phyloP scores from a whole-genome alignment of 805 yeast genomes.

The Komagataella phaffii region DNA sequence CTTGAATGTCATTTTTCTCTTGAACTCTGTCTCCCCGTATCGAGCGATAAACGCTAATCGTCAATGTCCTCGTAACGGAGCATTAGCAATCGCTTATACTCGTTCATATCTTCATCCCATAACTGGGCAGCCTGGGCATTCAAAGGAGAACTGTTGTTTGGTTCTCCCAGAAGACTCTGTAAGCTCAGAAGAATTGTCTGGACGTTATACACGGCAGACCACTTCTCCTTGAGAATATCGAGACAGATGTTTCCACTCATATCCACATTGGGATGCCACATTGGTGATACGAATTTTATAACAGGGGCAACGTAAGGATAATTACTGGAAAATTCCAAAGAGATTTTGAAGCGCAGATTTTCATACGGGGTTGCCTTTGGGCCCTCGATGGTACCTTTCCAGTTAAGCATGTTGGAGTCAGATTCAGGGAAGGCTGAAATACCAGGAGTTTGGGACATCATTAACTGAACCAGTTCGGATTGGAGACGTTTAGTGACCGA shows the following conservation, averaged over 20 bases:
- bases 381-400: conserved; percentile 95
- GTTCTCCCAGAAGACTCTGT: conserved; percentile 91
- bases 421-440: conserved; percentile 40
- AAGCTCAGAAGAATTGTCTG: conserved; percentile 90
- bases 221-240: conserved; percentile 93
- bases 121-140: conserved; percentile 97
- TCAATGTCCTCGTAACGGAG: neutral
- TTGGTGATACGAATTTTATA: conserved; percentile 83
- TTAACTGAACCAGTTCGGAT: conserved; percentile 36
- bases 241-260: conserved; percentile 92
- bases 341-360: conserved; percentile 70
- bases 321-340: conserved; percentile 92
- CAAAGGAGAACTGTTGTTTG: conserved; percentile 97
- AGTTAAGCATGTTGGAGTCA: conserved; percentile 43
- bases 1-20: neutral
- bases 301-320: conserved; percentile 99
- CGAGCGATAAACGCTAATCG: neutral
- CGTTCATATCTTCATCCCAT: conserved; percentile 85
- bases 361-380: conserved; percentile 72
- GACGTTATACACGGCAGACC: conserved; percentile 97
- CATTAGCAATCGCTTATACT: conserved; percentile 41
- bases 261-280: conserved; percentile 95
- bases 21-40: neutral
- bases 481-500: conserved; percentile 37
- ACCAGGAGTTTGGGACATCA: conserved; percentile 36